Evolutionary conservation across 2,329 filamentous ascomycete species (phyloP).

Genomic region (Septoria petroselini): DNA sequence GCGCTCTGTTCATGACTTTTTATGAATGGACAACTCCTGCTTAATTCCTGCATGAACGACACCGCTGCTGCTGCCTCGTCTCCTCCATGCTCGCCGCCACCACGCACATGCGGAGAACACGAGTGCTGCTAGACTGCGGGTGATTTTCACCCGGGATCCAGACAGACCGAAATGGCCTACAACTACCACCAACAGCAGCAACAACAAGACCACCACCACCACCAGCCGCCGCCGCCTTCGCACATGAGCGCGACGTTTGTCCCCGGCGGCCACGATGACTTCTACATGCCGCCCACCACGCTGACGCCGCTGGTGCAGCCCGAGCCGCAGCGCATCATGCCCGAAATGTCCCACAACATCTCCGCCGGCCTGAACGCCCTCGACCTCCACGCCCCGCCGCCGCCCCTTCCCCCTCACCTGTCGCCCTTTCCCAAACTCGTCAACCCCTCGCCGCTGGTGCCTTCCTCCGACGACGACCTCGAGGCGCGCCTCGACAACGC

Average conservation of each 20-base stretch:
- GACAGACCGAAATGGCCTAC: slow-evolving; percentile 21
- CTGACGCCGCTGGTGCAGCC: slow-evolving; percentile 68
- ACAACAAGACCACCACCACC: too few species aligned
- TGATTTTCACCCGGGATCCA: too few species aligned
- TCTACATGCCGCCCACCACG: slow-evolving; percentile 56
- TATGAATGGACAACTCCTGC: too few species aligned
- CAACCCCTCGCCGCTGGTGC: slow-evolving; percentile 78
- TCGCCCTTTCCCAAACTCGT: slow-evolving; percentile 86
- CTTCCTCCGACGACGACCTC: slow-evolving; percentile 89
- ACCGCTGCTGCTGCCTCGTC: too few species aligned
- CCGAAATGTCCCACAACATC: slow-evolving; percentile 94
- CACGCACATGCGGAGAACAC: slow-evolving; percentile 3
- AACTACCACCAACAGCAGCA: slow-evolving; percentile 13
- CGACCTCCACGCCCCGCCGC: slow-evolving; percentile 57
- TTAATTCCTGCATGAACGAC: too few species aligned
- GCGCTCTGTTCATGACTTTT: too few species aligned
- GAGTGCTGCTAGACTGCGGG: slow-evolving; percentile 6
- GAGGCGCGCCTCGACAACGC: slow-evolving; percentile 85
- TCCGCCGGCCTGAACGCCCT: slow-evolving; percentile 89
- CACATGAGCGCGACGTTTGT: slow-evolving; percentile 63
- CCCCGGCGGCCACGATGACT: slow-evolving; percentile 65
- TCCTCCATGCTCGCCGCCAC: too few species aligned
- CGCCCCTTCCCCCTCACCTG: slow-evolving; percentile 69
- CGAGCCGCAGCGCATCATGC: slow-evolving; percentile 56
- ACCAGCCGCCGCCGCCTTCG: too few species aligned